phyloP scores from a whole-genome alignment of 805 yeast species.

The Candida berthetii region DNA sequence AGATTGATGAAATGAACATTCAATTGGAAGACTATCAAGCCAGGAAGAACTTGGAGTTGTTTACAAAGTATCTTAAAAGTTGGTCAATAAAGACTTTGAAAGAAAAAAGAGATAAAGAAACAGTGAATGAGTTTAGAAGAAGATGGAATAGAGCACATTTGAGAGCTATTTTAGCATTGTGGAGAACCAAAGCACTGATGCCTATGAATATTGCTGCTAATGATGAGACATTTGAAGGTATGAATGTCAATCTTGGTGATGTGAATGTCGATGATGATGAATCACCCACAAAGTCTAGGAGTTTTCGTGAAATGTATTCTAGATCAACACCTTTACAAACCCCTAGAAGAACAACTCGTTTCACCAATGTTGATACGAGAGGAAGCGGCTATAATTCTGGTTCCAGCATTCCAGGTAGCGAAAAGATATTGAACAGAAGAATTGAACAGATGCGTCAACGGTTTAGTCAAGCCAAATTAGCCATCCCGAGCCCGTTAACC shows the following conservation, averaged over 20 bases:
- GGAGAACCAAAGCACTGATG: conserved; percentile 22
- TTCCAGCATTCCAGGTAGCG: conserved; percentile 30
- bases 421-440: conserved; percentile 24
- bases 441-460: conserved; percentile 29
- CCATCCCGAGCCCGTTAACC: conserved; percentile 31
- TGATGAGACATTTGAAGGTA: conserved; percentile 2
- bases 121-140: conserved; percentile 22
- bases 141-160: conserved; percentile 34
- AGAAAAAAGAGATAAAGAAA: conserved; percentile 26
- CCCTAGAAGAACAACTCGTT: background rate
- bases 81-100: conserved; percentile 30
- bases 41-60: conserved; percentile 15
- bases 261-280: conserved; percentile 11
- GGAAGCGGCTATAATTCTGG: background rate
- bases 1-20: conserved; percentile 11
- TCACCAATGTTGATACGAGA: background rate
- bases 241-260: conserved; percentile 11
- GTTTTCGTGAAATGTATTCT: background rate
- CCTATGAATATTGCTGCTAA: background rate
- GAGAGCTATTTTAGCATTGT: conserved; percentile 27
- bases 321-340: background rate
- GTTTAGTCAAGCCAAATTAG: conserved; percentile 26
- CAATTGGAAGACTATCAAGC: conserved; percentile 14
- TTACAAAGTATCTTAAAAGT: conserved; percentile 20
- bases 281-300: conserved; percentile 14